A percentile compares a stretch with the other conserved stretches of the same genome.
These are phyloP conservation scores for Papiliotrema flavescens DNA, from an alignment of 1,284 basidiomycete genomes.

Conservation along the genomic window DNA sequence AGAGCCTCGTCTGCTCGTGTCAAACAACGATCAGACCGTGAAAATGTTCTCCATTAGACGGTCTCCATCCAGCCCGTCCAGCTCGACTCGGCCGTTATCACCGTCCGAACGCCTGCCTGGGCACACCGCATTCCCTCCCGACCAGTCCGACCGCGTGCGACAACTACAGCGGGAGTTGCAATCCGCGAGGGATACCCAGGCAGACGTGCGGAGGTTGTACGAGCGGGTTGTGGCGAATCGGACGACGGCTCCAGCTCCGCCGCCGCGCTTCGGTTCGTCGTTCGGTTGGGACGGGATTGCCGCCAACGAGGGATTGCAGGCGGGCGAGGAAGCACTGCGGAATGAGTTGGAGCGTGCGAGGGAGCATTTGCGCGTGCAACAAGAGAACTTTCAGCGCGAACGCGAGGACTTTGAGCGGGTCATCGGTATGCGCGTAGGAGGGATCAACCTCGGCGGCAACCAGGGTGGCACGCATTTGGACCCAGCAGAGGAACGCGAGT, in stretches of 20 bases:
- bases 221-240: conserved; percentile 1
- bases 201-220: not conserved
- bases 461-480: too few species aligned
- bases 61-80: not conserved
- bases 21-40: conserved; percentile 48
- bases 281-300: conserved; percentile 16
- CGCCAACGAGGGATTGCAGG: conserved; percentile 6
- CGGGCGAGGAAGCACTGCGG: conserved; percentile 6
- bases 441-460: not conserved
- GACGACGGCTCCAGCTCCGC: conserved; percentile 4
- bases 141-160: not conserved
- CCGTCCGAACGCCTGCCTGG: too few species aligned
- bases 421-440: conserved; percentile 18
- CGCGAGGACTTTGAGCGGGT: conserved; percentile 23
- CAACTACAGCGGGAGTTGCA: not conserved
- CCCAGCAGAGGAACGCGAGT: conserved; percentile 5
- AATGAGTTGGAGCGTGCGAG: conserved; percentile 12
- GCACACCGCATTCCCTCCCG: not conserved
- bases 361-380: conserved; percentile 9
- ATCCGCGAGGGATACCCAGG: not conserved
- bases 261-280: conserved; percentile 8
- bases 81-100: not conserved
- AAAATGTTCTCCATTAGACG: conserved; percentile 42
- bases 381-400: conserved; percentile 8
- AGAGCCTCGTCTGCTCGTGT: conserved; percentile 45